Percentiles rank a stretch among this genome's conserved stretches.
Conservation (phyloP, 306 rosid genomes). For the Begonia masoniana region DNA sequence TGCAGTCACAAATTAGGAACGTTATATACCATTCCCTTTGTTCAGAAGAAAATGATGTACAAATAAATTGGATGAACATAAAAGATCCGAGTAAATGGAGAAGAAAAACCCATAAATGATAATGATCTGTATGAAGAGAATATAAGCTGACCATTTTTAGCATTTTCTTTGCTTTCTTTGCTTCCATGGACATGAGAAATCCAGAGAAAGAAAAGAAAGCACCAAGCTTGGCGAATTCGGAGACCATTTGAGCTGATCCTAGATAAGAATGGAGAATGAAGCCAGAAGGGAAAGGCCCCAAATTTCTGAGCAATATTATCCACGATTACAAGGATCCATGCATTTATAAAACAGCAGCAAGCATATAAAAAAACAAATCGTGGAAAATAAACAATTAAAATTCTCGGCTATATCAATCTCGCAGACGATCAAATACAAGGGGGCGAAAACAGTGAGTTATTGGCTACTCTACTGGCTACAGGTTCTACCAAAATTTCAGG, state of each 20-base stretch:
- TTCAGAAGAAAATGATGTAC: background rate
- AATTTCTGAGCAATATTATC: constrained; percentile 25
- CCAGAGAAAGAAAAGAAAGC: constrained; percentile 87
- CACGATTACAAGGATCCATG: too few species aligned
- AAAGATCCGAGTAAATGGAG: background rate
- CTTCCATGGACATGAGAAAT: constrained; percentile 63
- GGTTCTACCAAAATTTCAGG: too few species aligned
- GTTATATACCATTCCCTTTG: background rate
- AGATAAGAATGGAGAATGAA: constrained; percentile 81
- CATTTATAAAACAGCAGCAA: too few species aligned
- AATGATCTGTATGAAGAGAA: too few species aligned
- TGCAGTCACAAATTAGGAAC: background rate
- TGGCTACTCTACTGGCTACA: too few species aligned
- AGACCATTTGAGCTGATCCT: constrained; percentile 93
- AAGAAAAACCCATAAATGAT: too few species aligned
- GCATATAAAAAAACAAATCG: too few species aligned
- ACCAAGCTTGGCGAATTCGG: constrained; percentile 71
- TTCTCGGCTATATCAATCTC: too few species aligned
- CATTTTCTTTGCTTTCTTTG: constrained; percentile 71
- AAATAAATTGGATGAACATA: constrained; percentile 6
- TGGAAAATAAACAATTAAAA: too few species aligned
- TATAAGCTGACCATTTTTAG: constrained; percentile 35
- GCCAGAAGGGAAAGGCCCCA: constrained; percentile 93
- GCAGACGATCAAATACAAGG: too few species aligned
- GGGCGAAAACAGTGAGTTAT: too few species aligned